These are phyloP conservation scores for Aspergillus amoenus DNA, from an alignment of 2,329 filamentous ascomycete genomes.

Conservation along the genomic window DNA sequence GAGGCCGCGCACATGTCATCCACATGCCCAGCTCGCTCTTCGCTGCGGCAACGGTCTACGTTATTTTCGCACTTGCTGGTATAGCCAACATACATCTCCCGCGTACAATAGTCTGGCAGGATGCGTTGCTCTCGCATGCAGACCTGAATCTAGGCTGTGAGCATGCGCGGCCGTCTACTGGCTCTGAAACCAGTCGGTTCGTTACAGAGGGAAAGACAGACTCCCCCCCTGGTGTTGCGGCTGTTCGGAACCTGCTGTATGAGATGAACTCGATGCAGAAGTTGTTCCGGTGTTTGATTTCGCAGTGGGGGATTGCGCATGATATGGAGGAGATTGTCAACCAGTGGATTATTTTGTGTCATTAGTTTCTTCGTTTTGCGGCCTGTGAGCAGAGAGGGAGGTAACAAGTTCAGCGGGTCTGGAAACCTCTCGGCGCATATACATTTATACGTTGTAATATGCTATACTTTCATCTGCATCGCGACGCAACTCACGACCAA, in stretches of 20 bases:
- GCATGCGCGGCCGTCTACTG: constrained; percentile 18
- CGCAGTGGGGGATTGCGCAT: constrained; percentile 48
- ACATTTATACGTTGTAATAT: neutral
- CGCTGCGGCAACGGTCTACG: constrained; percentile 45
- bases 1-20: constrained; percentile 46
- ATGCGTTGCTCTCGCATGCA: constrained; percentile 33
- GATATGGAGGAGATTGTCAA: constrained; percentile 48
- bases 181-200: constrained; percentile 41
- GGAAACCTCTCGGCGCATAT: neutral
- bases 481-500: neutral
- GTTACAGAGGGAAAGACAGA: constrained; percentile 31
- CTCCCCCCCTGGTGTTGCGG: constrained; percentile 21
- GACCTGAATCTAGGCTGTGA: constrained; percentile 30
- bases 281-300: constrained; percentile 44
- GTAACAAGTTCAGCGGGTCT: neutral
- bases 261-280: constrained; percentile 50
- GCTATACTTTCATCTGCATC: neutral
- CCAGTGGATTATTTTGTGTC: constrained; percentile 46
- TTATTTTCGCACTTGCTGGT: constrained; percentile 42
- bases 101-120: constrained; percentile 42
- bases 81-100: constrained; percentile 40
- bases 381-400: neutral
- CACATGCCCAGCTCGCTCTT: constrained; percentile 49
- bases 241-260: constrained; percentile 45
- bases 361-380: constrained; percentile 23